Conservation (phyloP, 208 protist species). For the Leishmania turanica region DNA sequence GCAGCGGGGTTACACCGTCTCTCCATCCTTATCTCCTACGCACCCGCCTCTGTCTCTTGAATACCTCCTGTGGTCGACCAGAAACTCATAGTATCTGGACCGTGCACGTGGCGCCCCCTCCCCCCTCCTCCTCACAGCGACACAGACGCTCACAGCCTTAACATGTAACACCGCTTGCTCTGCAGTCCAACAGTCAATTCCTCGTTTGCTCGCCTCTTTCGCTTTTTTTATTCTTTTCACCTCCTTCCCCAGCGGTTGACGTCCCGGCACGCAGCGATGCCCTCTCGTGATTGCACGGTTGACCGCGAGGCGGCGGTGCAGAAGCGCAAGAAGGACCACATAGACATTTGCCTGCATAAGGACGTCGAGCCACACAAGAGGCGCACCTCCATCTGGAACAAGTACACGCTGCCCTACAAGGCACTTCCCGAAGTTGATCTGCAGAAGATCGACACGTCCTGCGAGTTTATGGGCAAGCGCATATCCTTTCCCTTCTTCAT, state of each 20-base stretch:
- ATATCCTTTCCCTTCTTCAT: conserved; percentile 90
- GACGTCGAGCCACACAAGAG: conserved; percentile 86
- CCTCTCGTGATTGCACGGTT: not conserved
- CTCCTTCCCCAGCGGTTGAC: not conserved
- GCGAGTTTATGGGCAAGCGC: conserved; percentile 69
- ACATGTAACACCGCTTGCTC: not conserved
- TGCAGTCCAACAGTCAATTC: not conserved
- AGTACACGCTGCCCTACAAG: conserved; percentile 86
- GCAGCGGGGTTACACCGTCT: not conserved
- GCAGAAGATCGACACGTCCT: conserved; percentile 72
- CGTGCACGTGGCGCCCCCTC: not conserved
- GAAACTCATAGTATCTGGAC: not conserved
- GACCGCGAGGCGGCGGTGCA: conserved; percentile 76
- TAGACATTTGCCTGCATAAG: conserved; percentile 87
- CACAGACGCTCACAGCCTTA: not conserved
- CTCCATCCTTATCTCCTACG: not conserved
- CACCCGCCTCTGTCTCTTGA: not conserved
- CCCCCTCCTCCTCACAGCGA: not conserved
- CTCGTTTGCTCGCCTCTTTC: not conserved
- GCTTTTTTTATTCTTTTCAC: not conserved
- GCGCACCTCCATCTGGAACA: conserved; percentile 64
- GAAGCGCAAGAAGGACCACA: conserved; percentile 91
- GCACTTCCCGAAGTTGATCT: conserved; percentile 88
- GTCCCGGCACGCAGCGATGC: not conserved
- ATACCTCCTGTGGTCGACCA: not conserved